Evolutionary conservation across 345 rosid species (phyloP).

Genomic region (Toxicodendron radicans): DNA sequence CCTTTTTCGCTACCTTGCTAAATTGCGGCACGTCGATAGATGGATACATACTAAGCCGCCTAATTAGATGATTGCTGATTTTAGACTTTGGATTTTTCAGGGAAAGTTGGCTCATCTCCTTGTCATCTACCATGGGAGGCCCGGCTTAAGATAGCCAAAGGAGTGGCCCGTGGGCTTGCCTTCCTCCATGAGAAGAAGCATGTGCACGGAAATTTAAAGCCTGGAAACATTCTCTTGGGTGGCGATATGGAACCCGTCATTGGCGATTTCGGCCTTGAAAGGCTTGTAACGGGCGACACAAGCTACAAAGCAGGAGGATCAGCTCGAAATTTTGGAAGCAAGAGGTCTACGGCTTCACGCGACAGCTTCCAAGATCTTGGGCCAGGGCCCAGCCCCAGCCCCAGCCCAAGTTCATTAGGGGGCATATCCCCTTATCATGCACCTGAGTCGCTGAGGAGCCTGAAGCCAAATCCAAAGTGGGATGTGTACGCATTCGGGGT

Average conservation of each 20-base stretch:
- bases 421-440: conserved; percentile 72
- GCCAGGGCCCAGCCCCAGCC: conserved; percentile 66
- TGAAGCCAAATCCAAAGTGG: conserved; percentile 88
- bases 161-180: conserved; percentile 76
- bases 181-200: conserved; percentile 88
- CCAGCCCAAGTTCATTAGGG: conserved; percentile 58
- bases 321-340: conserved; percentile 76
- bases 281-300: conserved; percentile 58
- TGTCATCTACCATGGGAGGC: conserved; percentile 85
- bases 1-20: not conserved
- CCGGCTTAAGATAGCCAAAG: conserved; percentile 77
- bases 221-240: conserved; percentile 78
- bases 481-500: conserved; percentile 86
- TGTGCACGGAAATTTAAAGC: conserved; percentile 87
- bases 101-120: conserved; percentile 85
- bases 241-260: conserved; percentile 74
- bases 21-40: not conserved
- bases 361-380: conserved; percentile 62
- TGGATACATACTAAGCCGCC: not conserved
- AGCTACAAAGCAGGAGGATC: conserved; percentile 67
- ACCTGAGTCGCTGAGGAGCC: conserved; percentile 78
- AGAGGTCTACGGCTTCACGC: conserved; percentile 54
- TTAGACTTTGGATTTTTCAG: conserved; percentile 34
- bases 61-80: not conserved
- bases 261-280: conserved; percentile 89